A percentile compares a stretch with the other conserved stretches of the same genome.
phyloP scores from a whole-genome alignment of 257 asterid genomes.

The Jaltomata sinuosa region DNA sequence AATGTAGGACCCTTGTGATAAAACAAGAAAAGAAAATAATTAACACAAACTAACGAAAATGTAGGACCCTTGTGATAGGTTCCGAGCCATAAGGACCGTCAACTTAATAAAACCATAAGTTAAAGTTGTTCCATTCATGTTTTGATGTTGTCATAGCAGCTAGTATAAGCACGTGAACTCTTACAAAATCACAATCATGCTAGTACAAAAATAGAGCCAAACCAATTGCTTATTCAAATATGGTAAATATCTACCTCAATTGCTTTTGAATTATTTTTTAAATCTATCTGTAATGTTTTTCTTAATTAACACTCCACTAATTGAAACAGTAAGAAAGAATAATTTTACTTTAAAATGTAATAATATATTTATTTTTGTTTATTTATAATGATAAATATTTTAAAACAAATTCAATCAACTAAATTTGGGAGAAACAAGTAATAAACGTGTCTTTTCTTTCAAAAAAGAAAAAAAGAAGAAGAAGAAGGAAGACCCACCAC shows the following conservation, averaged over 20 bases:
- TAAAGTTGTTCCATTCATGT: too few species aligned
- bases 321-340: too few species aligned
- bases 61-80: neutral
- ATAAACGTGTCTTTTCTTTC: neutral
- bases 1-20: neutral
- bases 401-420: neutral
- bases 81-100: neutral
- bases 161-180: neutral
- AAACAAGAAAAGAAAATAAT: neutral
- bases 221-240: neutral
- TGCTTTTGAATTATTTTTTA: too few species aligned
- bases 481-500: too few species aligned
- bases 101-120: neutral
- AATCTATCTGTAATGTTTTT: too few species aligned
- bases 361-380: too few species aligned
- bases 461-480: too few species aligned
- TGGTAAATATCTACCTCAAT: neutral
- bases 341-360: too few species aligned
- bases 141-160: too few species aligned
- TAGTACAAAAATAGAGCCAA: neutral
- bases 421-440: neutral
- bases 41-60: neutral
- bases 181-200: neutral
- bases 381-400: neutral
- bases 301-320: too few species aligned